These are phyloP conservation scores for Aspergillus pseudoterreus DNA, from an alignment of 2,329 filamentous ascomycete genomes.

Conservation along the genomic window DNA sequence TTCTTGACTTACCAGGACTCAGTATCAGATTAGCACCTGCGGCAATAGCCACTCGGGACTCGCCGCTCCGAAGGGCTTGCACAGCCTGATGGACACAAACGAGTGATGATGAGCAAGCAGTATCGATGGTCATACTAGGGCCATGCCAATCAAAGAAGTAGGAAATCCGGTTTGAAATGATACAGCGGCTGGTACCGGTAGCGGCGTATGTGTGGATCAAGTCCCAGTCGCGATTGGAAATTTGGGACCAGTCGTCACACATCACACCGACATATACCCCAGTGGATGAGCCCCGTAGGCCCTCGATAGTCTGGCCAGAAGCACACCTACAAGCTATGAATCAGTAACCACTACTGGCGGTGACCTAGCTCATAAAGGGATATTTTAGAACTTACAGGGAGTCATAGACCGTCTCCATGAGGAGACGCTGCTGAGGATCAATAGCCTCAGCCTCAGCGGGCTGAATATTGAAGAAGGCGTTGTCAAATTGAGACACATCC, in stretches of 20 bases:
- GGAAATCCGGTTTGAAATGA: slow-evolving; percentile 32
- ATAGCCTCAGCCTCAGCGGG: slow-evolving; percentile 7
- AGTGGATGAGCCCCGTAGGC: slow-evolving; percentile 1
- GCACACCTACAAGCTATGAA: no score
- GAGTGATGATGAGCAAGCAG: slow-evolving; percentile 40
- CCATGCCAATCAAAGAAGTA: slow-evolving; percentile 23
- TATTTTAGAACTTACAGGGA: not conserved
- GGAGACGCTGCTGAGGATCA: slow-evolving; percentile 10
- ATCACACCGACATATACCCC: slow-evolving; percentile 9
- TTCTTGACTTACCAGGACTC: slow-evolving; percentile 1
- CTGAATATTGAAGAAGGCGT: slow-evolving; percentile 6
- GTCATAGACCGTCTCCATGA: slow-evolving; percentile 10
- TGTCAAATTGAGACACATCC: slow-evolving; percentile 5
- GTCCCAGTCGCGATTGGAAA: not conserved
- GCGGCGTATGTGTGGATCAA: not conserved
- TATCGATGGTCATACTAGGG: slow-evolving; percentile 39
- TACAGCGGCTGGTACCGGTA: slow-evolving; percentile 25
- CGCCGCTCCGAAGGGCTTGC: slow-evolving; percentile 19
- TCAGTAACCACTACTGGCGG: no score
- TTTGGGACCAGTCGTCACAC: not conserved
- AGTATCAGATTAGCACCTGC: slow-evolving; percentile 11
- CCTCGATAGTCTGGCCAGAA: not conserved
- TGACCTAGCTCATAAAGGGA: not conserved
- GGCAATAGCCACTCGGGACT: slow-evolving; percentile 12
- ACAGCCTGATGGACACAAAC: slow-evolving; percentile 26